Percentiles rank a stretch among this genome's conserved stretches.
Conservation (phyloP, 164 flowering plant species). For the Chloranthus sessilifolius region DNA sequence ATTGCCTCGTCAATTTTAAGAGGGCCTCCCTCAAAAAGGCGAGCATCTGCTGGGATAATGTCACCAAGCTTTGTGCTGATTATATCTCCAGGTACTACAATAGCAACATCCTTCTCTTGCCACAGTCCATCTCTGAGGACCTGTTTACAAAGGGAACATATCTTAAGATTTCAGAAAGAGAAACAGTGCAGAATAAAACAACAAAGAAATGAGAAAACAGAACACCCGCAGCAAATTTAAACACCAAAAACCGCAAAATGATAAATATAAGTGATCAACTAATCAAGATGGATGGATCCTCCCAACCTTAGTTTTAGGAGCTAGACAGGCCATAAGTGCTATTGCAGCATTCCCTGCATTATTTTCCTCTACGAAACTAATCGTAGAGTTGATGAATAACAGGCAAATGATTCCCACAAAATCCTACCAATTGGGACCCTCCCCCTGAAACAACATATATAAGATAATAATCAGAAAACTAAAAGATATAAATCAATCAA, state of each 20-base stretch:
- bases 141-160: constrained; percentile 23
- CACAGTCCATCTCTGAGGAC: constrained; percentile 79
- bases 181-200: no score
- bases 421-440: constrained; percentile 85
- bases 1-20: constrained; percentile 76
- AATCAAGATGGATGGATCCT: background rate
- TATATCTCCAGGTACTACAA: constrained; percentile 86
- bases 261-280: no score
- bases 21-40: constrained; percentile 78
- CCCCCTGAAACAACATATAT: constrained; percentile 40
- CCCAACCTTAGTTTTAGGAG: constrained; percentile 74
- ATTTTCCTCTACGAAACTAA: constrained; percentile 86
- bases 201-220: no score
- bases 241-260: no score
- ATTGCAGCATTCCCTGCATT: constrained; percentile 93
- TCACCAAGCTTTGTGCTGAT: constrained; percentile 84
- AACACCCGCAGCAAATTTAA: no score
- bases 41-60: constrained; percentile 89
- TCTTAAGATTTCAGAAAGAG: background rate
- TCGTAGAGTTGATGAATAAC: constrained; percentile 68
- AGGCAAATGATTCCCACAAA: constrained; percentile 74
- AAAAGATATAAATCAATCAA: background rate
- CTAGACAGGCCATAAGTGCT: constrained; percentile 77
- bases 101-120: constrained; percentile 75
- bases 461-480: background rate